Evolutionary conservation across 192 early-diverging fungal genomes (phyloP).

Genomic region (Podila epicladia): DNA sequence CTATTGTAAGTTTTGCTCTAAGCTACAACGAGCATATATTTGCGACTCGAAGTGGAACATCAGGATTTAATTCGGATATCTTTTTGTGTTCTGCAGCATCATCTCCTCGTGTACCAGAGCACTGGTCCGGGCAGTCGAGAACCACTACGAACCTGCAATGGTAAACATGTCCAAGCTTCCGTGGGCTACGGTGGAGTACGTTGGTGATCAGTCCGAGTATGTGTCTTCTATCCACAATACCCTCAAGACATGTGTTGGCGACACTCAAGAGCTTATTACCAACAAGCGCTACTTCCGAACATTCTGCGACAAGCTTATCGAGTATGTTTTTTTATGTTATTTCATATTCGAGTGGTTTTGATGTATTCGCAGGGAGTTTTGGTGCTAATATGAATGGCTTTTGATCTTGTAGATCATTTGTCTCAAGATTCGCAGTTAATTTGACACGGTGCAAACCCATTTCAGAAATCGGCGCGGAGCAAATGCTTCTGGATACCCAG

Average conservation of each 20-base stretch:
- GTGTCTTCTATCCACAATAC: constrained; percentile 72
- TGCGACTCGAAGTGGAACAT: background rate
- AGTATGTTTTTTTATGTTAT: constrained; percentile 62
- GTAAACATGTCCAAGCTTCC: constrained; percentile 76
- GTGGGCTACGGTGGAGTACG: constrained; percentile 85
- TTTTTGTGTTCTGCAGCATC: constrained; percentile 47
- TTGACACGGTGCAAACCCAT: constrained; percentile 83
- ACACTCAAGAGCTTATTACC: constrained; percentile 71
- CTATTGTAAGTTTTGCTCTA: constrained; percentile 62
- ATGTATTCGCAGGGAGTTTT: background rate
- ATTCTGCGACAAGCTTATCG: constrained; percentile 93
- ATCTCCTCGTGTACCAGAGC: constrained; percentile 72
- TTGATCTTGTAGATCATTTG: constrained; percentile 65
- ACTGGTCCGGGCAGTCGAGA: constrained; percentile 75
- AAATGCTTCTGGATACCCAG: constrained; percentile 95
- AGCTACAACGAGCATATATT: constrained; percentile 10
- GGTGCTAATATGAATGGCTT: background rate
- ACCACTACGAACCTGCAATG: constrained; percentile 73
- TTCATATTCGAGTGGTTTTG: constrained; percentile 6
- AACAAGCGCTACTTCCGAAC: constrained; percentile 83
- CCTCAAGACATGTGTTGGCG: constrained; percentile 63
- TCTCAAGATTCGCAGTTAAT: constrained; percentile 72
- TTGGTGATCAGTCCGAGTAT: constrained; percentile 95
- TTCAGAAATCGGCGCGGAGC: constrained; percentile 95
- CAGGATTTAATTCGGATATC: background rate